Conservation (phyloP, 2,329 filamentous ascomycete genomes). For the Fusarium poae region DNA sequence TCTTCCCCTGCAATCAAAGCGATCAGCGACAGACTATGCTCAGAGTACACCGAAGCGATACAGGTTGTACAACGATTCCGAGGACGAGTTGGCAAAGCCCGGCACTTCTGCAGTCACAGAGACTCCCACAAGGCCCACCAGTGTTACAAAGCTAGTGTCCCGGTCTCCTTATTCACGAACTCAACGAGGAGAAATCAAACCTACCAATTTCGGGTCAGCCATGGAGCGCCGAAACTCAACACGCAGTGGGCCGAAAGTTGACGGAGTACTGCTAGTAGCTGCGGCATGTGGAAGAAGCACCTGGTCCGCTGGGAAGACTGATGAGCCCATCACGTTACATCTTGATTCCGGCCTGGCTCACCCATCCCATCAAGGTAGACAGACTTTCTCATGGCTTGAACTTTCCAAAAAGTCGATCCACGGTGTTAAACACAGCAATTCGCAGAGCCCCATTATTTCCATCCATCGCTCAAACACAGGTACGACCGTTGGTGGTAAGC, state of each 20-base stretch:
- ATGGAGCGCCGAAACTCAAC: background rate
- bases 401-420: constrained; percentile 34
- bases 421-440: constrained; percentile 28
- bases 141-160: constrained; percentile 29
- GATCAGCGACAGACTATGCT: constrained; percentile 15
- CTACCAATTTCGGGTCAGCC: constrained; percentile 37
- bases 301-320: constrained; percentile 1
- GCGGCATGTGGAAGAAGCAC: constrained; percentile 45
- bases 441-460: constrained; percentile 34
- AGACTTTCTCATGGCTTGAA: constrained; percentile 41
- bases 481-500: background rate
- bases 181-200: constrained; percentile 49
- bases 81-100: constrained; percentile 50
- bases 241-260: background rate
- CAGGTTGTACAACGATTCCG: constrained; percentile 35
- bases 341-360: constrained; percentile 18
- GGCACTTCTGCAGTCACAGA: constrained; percentile 2
- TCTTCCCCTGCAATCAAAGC: constrained; percentile 21
- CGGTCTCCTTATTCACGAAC: constrained; percentile 5
- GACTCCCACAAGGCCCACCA: constrained; percentile 20
- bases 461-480: constrained; percentile 37
- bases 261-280: constrained; percentile 30
- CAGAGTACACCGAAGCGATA: constrained; percentile 27
- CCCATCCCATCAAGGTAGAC: background rate
- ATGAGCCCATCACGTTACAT: constrained; percentile 10